phyloP scores from a whole-genome alignment of 164 flowering plant genomes.

The Tinospora cordifolia region DNA sequence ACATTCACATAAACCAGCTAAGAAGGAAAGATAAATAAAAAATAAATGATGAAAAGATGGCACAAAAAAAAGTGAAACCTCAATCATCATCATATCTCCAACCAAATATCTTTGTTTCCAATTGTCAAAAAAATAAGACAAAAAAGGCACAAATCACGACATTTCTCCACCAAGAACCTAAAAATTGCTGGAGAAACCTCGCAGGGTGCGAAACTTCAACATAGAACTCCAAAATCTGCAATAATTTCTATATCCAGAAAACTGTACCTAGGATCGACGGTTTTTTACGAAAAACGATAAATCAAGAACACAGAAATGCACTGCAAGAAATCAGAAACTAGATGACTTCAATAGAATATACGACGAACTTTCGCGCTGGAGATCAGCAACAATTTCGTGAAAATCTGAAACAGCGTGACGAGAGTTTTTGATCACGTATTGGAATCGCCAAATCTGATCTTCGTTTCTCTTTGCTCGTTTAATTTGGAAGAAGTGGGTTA shows the following conservation, averaged over 20 bases:
- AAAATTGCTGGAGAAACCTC: background rate
- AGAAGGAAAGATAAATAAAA: background rate
- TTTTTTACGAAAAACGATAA: background rate
- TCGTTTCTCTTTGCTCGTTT: background rate
- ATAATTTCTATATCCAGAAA: background rate
- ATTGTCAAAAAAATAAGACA: no score
- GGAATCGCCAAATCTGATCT: background rate
- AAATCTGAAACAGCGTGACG: background rate
- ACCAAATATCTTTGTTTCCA: background rate
- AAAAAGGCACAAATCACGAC: background rate
- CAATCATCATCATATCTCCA: background rate
- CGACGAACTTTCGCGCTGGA: conserved; percentile 14
- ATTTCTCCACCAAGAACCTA: conserved; percentile 7
- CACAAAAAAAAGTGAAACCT: background rate
- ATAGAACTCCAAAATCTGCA: background rate
- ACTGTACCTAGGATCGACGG: background rate
- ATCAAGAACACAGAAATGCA: background rate
- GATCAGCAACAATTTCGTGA: background rate
- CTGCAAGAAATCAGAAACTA: background rate
- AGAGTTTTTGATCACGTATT: background rate
- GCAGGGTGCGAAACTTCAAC: conserved; percentile 9
- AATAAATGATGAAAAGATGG: background rate
- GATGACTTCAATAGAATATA: conserved; percentile 6
- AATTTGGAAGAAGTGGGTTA: background rate
- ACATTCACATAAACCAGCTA: background rate